Conservation (phyloP, 2,329 filamentous ascomycete species). For the Cladosporium phlei region DNA sequence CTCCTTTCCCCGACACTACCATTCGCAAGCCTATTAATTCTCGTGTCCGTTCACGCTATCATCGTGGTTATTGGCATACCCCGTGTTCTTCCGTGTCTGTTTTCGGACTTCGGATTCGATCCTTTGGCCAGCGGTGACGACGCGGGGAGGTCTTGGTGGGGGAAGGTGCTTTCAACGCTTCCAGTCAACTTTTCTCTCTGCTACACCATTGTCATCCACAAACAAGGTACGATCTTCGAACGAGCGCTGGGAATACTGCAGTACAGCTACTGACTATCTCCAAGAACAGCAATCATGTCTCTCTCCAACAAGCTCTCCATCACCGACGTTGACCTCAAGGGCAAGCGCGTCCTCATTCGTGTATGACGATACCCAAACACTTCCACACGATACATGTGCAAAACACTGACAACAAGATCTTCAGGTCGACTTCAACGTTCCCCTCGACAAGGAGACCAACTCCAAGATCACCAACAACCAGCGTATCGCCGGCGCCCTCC, state of each 20-base stretch:
- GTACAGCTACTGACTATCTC: background rate
- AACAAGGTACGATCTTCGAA: background rate
- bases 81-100: slow-evolving; percentile 11
- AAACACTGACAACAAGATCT: background rate
- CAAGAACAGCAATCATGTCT: slow-evolving; percentile 64
- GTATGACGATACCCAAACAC: slow-evolving; percentile 42
- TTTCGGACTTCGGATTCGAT: slow-evolving; percentile 2
- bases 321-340: slow-evolving; percentile 93
- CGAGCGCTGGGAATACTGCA: background rate
- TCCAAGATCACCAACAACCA: slow-evolving; percentile 91
- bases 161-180: background rate
- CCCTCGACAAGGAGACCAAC: slow-evolving; percentile 78
- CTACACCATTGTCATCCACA: slow-evolving; percentile 6
- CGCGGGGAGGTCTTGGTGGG: slow-evolving; percentile 1
- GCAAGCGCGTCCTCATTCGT: slow-evolving; percentile 95
- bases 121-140: background rate
- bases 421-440: slow-evolving; percentile 99
- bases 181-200: slow-evolving; percentile 1
- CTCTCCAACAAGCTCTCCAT: slow-evolving; percentile 98
- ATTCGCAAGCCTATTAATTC: background rate
- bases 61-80: slow-evolving; percentile 5
- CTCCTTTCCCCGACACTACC: background rate
- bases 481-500: slow-evolving; percentile 83
- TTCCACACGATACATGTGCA: background rate
- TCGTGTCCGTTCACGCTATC: slow-evolving; percentile 2